Base-by-base conservation (phyloP, 2,329 filamentous ascomycete species). In the Fusarium nodosum region DNA sequence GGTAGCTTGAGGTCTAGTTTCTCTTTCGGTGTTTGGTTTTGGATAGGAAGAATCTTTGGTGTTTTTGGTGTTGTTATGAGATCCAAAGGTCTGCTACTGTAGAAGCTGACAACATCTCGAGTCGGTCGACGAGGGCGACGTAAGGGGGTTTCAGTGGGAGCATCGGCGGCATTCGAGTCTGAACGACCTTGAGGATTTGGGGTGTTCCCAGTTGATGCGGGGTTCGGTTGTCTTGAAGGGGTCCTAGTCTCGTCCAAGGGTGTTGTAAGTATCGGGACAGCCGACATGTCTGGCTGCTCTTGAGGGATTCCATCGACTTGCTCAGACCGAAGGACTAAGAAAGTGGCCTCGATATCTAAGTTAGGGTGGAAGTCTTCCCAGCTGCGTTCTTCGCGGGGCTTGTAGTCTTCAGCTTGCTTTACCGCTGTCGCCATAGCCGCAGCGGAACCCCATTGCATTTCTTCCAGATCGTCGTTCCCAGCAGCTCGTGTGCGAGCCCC, bases 351-450 rank as follows among this genome's bases (percentile, higher is more conserved):
- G 50, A 97, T 94, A 81, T 98, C 94, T 54, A 99, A 87, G 74
- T 97, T 93, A 0, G 93, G 94, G 79, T 99, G 96, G 70, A 98
- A 98, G 78, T 99, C 96, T 76, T 97, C 94, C 94, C 95, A 99
- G 54, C 93, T 93, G 67, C 95, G 90, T 82, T 99, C 96, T 81
- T 99, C 96, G 76, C 96, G 88, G 33, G 96, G 96, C 79, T 99
- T 99, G 81, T 98, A 98, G 52, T 95, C 94, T 82, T 98, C 96
- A 74, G 90, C 94, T 77, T 97, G 94, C 72, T 93, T 93, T 62
- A 96, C 91, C 6, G 92, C 91, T 8, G 93, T 94, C 52, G 94
- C 93, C 26, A 94, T 93, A 30, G 94, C 94, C 15, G 95, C 93
- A n/a, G 91, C 93, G 46, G 93, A 95, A 74, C 91, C 93, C 80